Evolutionary conservation across 2,329 filamentous ascomycete species (phyloP).

Genomic region (Blastomyces parvus): DNA sequence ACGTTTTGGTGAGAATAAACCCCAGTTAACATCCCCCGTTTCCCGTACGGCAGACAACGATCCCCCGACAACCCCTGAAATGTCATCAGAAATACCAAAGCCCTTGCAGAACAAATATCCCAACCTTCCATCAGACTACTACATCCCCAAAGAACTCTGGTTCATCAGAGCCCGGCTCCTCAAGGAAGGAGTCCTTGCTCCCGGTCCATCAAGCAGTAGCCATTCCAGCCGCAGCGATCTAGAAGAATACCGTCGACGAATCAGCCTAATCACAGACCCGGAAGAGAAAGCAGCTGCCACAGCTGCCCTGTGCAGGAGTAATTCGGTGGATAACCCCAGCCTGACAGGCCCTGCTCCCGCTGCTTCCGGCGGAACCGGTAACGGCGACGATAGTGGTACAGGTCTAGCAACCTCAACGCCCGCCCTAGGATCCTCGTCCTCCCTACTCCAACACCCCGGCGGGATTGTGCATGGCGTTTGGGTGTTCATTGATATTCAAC

Average conservation of each 20-base stretch:
- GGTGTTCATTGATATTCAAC: conserved; percentile 90
- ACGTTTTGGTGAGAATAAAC: not conserved
- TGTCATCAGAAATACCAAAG: conserved; percentile 28
- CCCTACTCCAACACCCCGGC: conserved; percentile 37
- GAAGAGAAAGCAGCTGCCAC: conserved; percentile 25
- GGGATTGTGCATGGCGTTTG: conserved; percentile 61
- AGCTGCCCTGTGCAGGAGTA: conserved; percentile 12
- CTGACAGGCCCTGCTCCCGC: conserved; percentile 28
- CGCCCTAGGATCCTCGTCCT: conserved; percentile 29
- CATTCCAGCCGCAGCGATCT: conserved; percentile 35
- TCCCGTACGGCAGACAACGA: conserved; percentile 22
- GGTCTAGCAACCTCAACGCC: conserved; percentile 19
- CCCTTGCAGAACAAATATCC: conserved; percentile 38
- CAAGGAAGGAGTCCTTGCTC: conserved; percentile 62
- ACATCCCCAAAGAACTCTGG: conserved; percentile 88
- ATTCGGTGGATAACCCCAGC: conserved; percentile 24
- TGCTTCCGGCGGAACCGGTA: conserved; percentile 16
- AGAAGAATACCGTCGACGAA: conserved; percentile 33
- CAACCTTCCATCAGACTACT: conserved; percentile 52
- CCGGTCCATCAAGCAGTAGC: conserved; percentile 33
- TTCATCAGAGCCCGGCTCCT: conserved; percentile 84
- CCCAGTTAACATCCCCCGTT: conserved; percentile 3
- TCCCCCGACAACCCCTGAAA: conserved; percentile 29
- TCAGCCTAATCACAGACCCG: conserved; percentile 27
- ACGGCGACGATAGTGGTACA: not conserved